phyloP scores from a whole-genome alignment of 345 rosid genomes.

The Rhizophora apiculata region DNA sequence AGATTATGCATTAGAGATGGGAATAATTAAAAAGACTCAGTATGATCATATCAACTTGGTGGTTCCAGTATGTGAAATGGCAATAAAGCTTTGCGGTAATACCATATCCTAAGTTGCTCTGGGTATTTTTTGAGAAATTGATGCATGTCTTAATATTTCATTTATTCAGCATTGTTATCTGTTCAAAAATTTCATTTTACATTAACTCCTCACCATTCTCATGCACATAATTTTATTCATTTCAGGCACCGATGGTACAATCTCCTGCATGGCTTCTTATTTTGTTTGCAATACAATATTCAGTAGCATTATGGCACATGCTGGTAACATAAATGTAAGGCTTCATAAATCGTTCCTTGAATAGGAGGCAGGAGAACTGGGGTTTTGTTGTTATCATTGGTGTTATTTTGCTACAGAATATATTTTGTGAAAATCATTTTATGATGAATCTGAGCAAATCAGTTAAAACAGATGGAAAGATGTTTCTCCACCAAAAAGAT shows the following conservation, averaged over 20 bases:
- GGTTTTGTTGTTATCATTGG: neutral
- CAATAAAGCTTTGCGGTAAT: slow-evolving; percentile 91
- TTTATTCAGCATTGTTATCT: slow-evolving; percentile 1
- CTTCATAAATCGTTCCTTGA: neutral
- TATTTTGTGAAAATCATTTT: too few relatives aligned
- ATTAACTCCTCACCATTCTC: neutral
- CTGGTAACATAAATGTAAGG: slow-evolving; percentile 75
- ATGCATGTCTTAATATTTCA: neutral
- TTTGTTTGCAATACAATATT: slow-evolving; percentile 87
- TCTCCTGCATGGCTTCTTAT: slow-evolving; percentile 92
- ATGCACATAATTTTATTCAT: slow-evolving; percentile 6
- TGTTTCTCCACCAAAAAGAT: too few relatives aligned
- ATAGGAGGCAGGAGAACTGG: neutral
- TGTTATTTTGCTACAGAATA: too few relatives aligned
- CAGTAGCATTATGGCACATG: slow-evolving; percentile 57
- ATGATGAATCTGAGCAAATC: too few relatives aligned
- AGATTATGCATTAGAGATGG: slow-evolving; percentile 92
- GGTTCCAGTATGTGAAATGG: slow-evolving; percentile 79
- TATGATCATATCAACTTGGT: slow-evolving; percentile 67
- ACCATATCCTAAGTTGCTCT: slow-evolving; percentile 3
- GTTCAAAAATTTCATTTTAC: neutral
- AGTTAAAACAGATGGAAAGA: too few relatives aligned
- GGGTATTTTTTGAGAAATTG: neutral
- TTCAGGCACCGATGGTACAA: slow-evolving; percentile 92
- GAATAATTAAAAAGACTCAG: slow-evolving; percentile 53